A percentile compares a stretch with the other conserved stretches of the same genome.
Evolutionary conservation across 1,284 basidiomycete genomes (phyloP).

Genomic region (Leccinum subatratum): DNA sequence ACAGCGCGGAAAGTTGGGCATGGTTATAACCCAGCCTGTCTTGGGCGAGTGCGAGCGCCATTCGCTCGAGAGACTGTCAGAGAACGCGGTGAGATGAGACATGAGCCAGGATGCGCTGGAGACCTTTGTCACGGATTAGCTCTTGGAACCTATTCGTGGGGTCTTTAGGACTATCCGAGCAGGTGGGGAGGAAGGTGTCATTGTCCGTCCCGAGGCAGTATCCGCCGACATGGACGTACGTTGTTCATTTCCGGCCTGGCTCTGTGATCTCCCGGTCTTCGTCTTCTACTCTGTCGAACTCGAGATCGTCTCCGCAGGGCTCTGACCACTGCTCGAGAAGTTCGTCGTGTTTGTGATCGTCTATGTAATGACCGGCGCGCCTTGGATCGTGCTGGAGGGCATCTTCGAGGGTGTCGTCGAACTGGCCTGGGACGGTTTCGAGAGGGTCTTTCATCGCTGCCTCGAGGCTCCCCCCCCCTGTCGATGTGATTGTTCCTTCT

Average conservation of each 20-base stretch:
- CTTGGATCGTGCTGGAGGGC: slow-evolving; percentile 24
- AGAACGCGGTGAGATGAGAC: slow-evolving; percentile 10
- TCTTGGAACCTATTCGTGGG: slow-evolving; percentile 81
- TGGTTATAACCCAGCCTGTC: slow-evolving; percentile 71
- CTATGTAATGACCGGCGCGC: slow-evolving; percentile 44
- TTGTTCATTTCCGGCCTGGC: slow-evolving; percentile 21
- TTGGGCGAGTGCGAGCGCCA: slow-evolving; percentile 81
- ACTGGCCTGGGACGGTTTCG: slow-evolving; percentile 42
- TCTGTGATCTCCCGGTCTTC: slow-evolving; percentile 90
- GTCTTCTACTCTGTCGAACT: slow-evolving; percentile 67
- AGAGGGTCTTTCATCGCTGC: slow-evolving; percentile 7
- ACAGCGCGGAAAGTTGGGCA: slow-evolving; percentile 61
- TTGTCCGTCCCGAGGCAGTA: slow-evolving; percentile 75
- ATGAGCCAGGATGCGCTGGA: slow-evolving; percentile 47
- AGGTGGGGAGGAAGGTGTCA: slow-evolving; percentile 67
- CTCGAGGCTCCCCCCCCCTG: neutral
- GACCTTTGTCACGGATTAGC: slow-evolving; percentile 85
- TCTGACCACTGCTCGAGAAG: slow-evolving; percentile 38
- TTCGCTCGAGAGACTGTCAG: slow-evolving; percentile 82
- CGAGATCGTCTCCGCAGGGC: slow-evolving; percentile 44
- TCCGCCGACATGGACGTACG: slow-evolving; percentile 73
- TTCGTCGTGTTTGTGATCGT: slow-evolving; percentile 33
- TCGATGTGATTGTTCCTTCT: neutral
- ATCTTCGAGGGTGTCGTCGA: slow-evolving; percentile 44
- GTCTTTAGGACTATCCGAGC: slow-evolving; percentile 80